Evolutionary conservation across 345 rosid species (phyloP), one percentile per base, ranked within the genome.

Genomic region (Salix caprea): DNA sequence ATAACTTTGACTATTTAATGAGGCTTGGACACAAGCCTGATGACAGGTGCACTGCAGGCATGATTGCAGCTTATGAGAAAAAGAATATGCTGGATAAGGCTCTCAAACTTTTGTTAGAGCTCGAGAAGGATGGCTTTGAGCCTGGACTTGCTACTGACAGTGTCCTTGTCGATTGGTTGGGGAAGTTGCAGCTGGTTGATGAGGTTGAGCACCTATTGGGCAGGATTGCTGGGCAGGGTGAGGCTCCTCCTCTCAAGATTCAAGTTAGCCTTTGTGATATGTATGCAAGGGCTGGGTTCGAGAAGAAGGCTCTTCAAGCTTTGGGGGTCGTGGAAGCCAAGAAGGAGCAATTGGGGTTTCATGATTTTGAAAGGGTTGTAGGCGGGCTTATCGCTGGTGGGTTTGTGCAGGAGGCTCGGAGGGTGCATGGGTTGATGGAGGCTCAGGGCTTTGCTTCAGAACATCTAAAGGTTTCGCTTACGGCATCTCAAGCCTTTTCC

Each of bases 221-320:
- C 2, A 94, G 89, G 85, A 89, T 94, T 36, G 88, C 93, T n/a
- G 88, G 83, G 82, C 88, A 58, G 78, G 98, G 97, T 21, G 95
- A 94, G 81, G 90, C 85, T 65, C 94, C 95, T 78, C 87, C 94
- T 62, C 72, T 89, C 4, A 86, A 82, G 84, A 77, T 91, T 30
- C 97, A 90, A 46, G 86, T 90, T 72, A 89, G 92, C 85, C 91
- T 92, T 74, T 94, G 97, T 21, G 91, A 81, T 82, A 92, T 94
- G 92, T 92, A 96, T 77, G 80, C 95, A 1, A 84, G 82, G 76
- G 86, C 85, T 0, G 70, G 85, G 68, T 42, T 83, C 11, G 97
- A 96, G 91, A 94, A 87, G 89, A 93, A 92, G 89, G 85, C 95
- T 64, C 91, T 92, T 69, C 94, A 92, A 82, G 84, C 90, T 60